Evolutionary conservation across 2,329 filamentous ascomycete genomes (phyloP).

Genomic region (Dactylella cylindrospora): DNA sequence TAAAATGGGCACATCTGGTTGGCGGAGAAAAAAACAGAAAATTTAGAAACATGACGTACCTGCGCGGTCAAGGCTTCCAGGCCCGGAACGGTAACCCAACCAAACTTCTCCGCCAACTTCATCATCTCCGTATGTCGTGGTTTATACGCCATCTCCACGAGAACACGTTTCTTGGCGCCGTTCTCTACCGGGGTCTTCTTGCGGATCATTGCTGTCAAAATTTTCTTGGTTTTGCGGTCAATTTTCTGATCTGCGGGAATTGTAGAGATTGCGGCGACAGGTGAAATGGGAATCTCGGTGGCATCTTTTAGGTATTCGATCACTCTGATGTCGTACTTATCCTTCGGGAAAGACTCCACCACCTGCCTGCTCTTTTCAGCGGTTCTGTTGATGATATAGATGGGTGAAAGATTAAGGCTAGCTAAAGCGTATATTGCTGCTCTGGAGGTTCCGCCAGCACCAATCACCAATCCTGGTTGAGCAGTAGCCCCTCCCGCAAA

Average conservation of each 20-base stretch:
- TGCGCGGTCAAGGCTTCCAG: slow-evolving; percentile 87
- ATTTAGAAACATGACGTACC: slow-evolving; percentile 53
- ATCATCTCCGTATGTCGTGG: slow-evolving; percentile 81
- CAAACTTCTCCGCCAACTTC: slow-evolving; percentile 72
- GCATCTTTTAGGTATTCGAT: slow-evolving; percentile 60
- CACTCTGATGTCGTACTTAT: slow-evolving; percentile 67
- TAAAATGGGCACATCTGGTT: background rate
- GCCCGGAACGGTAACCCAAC: slow-evolving; percentile 82
- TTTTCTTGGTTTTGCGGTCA: slow-evolving; percentile 67
- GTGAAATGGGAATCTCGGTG: slow-evolving; percentile 56
- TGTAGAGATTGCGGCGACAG: slow-evolving; percentile 71
- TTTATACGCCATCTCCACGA: slow-evolving; percentile 97
- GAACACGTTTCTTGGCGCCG: slow-evolving; percentile 57
- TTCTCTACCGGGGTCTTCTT: slow-evolving; percentile 51
- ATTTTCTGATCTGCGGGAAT: slow-evolving; percentile 87
- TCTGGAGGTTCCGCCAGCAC: slow-evolving; percentile 86
- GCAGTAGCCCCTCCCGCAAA: slow-evolving; percentile 55
- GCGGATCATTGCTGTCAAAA: slow-evolving; percentile 61
- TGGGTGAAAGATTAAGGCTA: slow-evolving; percentile 76
- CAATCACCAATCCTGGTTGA: slow-evolving; percentile 75
- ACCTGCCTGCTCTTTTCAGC: slow-evolving; percentile 68
- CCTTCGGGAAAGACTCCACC: slow-evolving; percentile 69
- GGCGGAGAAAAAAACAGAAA: background rate
- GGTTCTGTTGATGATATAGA: slow-evolving; percentile 83
- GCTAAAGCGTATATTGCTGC: slow-evolving; percentile 88